Base-by-base conservation (phyloP, 805 yeast species). In the Maudiozyma turicensis region DNA sequence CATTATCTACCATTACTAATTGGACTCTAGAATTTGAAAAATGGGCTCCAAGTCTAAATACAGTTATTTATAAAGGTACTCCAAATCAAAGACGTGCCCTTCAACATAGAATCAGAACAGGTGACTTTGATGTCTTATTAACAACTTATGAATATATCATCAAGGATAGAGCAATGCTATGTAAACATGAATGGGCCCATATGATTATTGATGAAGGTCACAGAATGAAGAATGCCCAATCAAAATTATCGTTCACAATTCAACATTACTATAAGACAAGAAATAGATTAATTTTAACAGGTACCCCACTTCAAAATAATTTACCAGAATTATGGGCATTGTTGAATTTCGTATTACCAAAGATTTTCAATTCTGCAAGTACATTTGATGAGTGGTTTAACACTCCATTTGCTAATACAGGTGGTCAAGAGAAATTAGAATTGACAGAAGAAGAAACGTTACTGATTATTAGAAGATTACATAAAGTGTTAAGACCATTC, bases 141-240 rank as follows among this genome's bases (percentile, higher is more conserved):
- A 86, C 95, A 2, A 86, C 95, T 4, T 86, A 81, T 60, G 95
- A 86, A 67, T 86, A 86, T 60, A 80, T 86, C 54, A 84, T 86
- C 54, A 76, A 84, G 59, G 95, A 86, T 60, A 77, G 87, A 53
- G 82, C 89, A 5, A 60, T 86, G 20, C 69, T 86, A 57, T 68
- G 81, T 31, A 83, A 82, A 58, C 78, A 82, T 56, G 77, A 77
- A 54, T 86, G 90, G 81, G 84, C 84, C 40, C 91, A 86, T 64
- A 86, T 86, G 91, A 84, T 86, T 55, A 86, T 86, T 55, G 95
- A 86, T 72, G 95, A 86, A 73, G 95, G 95, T 66, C 95, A 86
- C 66, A 74, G 95, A 69, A 82, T 86, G 89, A 86, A 86, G 63
- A 86, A 86, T 61, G 73, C 89, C 1, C 77, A 78, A 50, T 84